Conservation (phyloP, 345 rosid genomes). For the Eucalyptus sp. region DNA sequence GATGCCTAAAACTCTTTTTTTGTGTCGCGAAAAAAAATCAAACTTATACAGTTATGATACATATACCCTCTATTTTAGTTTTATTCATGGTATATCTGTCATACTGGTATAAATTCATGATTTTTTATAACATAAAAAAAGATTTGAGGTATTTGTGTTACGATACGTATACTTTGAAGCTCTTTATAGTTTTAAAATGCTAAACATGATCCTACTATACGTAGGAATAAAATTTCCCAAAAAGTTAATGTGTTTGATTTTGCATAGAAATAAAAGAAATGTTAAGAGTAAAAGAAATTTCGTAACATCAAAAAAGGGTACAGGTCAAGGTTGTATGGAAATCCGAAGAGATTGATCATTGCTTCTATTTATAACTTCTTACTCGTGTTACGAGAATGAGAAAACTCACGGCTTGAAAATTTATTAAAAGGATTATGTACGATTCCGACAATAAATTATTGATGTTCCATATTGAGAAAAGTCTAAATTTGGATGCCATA, state of each 20-base stretch:
- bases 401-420: fast-evolving
- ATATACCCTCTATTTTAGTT: too few species aligned
- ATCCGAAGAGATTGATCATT: too few species aligned
- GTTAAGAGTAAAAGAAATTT: neutral
- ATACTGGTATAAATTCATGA: too few species aligned
- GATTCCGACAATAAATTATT: neutral
- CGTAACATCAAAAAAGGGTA: too few species aligned
- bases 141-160: fast-evolving
- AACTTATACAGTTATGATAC: fast-evolving
- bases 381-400: too few species aligned
- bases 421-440: neutral
- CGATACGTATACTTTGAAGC: fast-evolving
- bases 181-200: neutral
- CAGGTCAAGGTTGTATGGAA: too few species aligned
- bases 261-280: neutral
- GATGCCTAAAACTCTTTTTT: too few species aligned
- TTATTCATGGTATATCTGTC: too few species aligned
- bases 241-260: too few species aligned
- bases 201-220: neutral
- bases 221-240: neutral
- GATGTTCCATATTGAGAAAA: neutral
- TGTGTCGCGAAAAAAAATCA: too few species aligned
- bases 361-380: too few species aligned
- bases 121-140: too few species aligned
- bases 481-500: neutral